Conservation (phyloP, 306 rosid species). For the Biancaea sappan region DNA sequence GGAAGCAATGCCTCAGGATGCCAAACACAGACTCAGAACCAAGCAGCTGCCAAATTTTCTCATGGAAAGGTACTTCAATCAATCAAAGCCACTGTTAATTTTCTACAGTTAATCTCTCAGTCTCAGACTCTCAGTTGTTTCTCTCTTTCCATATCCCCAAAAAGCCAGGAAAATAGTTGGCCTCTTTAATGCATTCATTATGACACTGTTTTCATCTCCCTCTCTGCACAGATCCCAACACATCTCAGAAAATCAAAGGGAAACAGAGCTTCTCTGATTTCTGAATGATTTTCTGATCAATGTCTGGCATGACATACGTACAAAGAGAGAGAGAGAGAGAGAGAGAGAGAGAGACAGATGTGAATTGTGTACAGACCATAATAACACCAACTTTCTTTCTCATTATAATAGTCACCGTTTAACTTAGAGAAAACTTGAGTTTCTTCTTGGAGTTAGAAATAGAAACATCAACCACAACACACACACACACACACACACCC, state of each 20-base stretch:
- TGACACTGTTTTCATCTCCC: constrained; percentile 39
- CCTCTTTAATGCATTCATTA: constrained; percentile 41
- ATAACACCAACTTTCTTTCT: constrained; percentile 38
- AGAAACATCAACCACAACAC: constrained; percentile 5
- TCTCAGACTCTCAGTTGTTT: too few species aligned
- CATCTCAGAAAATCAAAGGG: constrained; percentile 68
- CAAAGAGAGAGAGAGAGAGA: constrained; percentile 16
- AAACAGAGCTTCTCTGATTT: constrained; percentile 73
- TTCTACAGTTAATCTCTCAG: constrained; percentile 43
- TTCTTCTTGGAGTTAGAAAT: constrained; percentile 18
- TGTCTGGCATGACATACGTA: constrained; percentile 53
- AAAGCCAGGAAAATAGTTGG: constrained; percentile 56
- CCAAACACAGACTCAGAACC: constrained; percentile 50
- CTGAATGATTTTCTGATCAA: constrained; percentile 76
- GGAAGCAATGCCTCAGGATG: constrained; percentile 43
- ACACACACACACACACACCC: constrained; percentile 11
- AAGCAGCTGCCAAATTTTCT: constrained; percentile 56
- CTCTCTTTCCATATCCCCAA: constrained; percentile 49
- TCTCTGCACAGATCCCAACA: constrained; percentile 79
- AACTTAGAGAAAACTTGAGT: constrained; percentile 30
- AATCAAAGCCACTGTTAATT: constrained; percentile 29
- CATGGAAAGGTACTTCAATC: constrained; percentile 79
- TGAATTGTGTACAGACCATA: constrained; percentile 20
- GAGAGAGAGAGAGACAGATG: constrained; percentile 34
- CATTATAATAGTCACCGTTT: constrained; percentile 37